These are phyloP conservation scores for Solanum medicagineum DNA, from an alignment of 257 asterid species.

Conservation along the genomic window DNA sequence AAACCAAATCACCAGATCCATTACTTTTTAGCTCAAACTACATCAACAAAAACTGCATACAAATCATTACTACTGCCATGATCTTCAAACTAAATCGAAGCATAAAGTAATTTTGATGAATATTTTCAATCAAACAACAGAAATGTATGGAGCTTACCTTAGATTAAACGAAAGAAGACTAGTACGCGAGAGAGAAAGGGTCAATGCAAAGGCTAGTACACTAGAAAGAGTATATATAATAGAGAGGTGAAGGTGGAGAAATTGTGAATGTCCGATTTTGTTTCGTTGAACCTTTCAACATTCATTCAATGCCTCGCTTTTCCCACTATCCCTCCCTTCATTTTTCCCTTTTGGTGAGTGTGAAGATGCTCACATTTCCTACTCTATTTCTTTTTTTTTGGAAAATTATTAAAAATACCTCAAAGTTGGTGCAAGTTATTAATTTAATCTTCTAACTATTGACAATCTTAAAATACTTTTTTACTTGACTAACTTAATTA, in stretches of 20 bases:
- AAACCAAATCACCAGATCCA: not conserved
- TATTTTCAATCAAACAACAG: too few species aligned
- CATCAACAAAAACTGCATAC: not conserved
- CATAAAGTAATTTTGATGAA: not conserved
- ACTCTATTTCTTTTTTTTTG: too few species aligned
- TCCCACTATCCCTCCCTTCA: not conserved
- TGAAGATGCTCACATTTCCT: not conserved
- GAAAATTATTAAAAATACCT: too few species aligned
- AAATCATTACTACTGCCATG: not conserved
- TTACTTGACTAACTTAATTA: too few species aligned
- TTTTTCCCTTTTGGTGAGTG: not conserved
- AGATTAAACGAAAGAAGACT: not conserved
- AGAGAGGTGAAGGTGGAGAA: not conserved
- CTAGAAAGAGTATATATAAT: not conserved
- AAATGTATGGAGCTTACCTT: not conserved
- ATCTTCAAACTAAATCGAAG: not conserved
- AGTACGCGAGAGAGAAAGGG: not conserved
- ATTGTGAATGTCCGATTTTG: not conserved
- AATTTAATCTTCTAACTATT: too few species aligned
- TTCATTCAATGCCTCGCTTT: not conserved
- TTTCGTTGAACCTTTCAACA: not conserved
- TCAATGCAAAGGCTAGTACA: not conserved
- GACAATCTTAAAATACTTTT: too few species aligned
- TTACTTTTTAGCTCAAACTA: not conserved
- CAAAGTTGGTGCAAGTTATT: too few species aligned